Percentiles rank a stretch among this genome's conserved stretches.
Evolutionary conservation across 768 basidiomycete genomes (phyloP).

Genomic region (Paxillus ammoniavirescens): DNA sequence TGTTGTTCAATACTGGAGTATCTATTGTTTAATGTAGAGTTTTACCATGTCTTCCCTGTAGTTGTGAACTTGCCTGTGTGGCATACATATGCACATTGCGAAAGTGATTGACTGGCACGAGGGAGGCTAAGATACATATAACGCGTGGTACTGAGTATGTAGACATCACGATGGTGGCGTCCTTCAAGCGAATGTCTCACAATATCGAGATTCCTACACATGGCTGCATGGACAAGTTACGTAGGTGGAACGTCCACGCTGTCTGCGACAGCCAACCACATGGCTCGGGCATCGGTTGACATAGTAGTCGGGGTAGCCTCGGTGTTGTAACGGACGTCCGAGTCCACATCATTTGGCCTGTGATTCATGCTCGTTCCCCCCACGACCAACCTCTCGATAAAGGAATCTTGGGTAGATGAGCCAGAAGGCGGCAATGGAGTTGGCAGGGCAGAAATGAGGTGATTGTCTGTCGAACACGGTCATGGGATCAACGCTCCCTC

Average conservation of each 20-base stretch:
- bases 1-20: constrained; percentile 13
- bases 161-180: too few species aligned
- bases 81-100: constrained; percentile 6
- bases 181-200: too few species aligned
- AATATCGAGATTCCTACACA: too few species aligned
- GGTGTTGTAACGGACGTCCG: background rate
- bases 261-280: background rate
- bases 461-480: constrained; percentile 36
- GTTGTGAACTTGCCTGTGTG: constrained; percentile 10
- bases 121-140: background rate
- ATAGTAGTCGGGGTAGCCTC: constrained; percentile 2
- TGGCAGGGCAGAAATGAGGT: constrained; percentile 26
- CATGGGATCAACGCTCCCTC: constrained; percentile 2
- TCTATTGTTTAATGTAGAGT: constrained; percentile 27
- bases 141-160: background rate
- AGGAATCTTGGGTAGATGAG: background rate
- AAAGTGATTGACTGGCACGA: background rate
- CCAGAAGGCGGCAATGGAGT: constrained; percentile 1
- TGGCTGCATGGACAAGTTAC: background rate
- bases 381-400: background rate
- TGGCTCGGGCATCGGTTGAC: background rate
- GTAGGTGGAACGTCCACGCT: background rate
- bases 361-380: constrained; percentile 3
- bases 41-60: constrained; percentile 24
- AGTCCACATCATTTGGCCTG: background rate